These are phyloP conservation scores for Waltiozyma sp. DNA, from an alignment of 1,139 yeast genomes.

Conservation along the genomic window DNA sequence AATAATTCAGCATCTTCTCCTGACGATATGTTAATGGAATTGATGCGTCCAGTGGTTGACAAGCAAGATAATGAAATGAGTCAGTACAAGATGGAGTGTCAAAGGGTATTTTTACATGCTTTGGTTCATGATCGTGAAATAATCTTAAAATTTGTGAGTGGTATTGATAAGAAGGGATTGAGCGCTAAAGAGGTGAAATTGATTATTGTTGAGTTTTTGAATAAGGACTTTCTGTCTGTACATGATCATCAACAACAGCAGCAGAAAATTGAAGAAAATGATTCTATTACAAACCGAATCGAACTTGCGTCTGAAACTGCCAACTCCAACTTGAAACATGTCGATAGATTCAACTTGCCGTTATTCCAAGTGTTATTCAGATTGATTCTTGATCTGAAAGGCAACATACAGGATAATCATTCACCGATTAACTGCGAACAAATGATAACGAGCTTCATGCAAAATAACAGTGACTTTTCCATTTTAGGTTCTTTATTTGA, in stretches of 20 bases:
- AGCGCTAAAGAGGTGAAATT: background rate
- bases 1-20: background rate
- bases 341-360: slow-evolving; percentile 44
- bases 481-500: slow-evolving; percentile 29
- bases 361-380: slow-evolving; percentile 38
- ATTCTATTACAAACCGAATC: too few relatives aligned
- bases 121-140: background rate
- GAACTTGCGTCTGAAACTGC: too few relatives aligned
- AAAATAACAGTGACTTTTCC: background rate
- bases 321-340: slow-evolving; percentile 2
- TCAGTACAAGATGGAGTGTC: background rate
- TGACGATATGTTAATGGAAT: slow-evolving; percentile 3
- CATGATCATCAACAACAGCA: background rate
- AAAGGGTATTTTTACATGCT: background rate
- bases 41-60: slow-evolving; percentile 3
- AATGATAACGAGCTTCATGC: background rate
- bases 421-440: background rate
- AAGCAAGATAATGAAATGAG: background rate
- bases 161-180: background rate
- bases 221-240: background rate
- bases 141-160: background rate
- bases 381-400: slow-evolving; percentile 1
- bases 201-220: background rate
- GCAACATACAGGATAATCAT: too few relatives aligned
- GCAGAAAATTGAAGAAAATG: too few relatives aligned